Percentiles rank a stretch among this genome's conserved stretches.
These are phyloP conservation scores for Colletotrichum tropicale DNA, from an alignment of 2,329 filamentous ascomycete genomes.

Conservation along the genomic window DNA sequence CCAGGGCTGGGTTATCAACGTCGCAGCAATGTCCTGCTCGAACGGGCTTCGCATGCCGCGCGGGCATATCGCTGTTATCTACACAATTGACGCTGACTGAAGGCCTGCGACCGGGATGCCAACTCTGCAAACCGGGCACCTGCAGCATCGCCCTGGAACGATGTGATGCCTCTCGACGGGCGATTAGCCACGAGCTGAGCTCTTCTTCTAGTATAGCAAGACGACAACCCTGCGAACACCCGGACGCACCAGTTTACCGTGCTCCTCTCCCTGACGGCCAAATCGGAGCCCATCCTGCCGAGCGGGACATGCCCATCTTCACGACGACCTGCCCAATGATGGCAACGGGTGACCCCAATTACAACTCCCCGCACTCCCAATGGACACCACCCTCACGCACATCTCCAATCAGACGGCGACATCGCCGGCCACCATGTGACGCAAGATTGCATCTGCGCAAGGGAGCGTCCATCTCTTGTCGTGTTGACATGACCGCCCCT, in stretches of 20 bases:
- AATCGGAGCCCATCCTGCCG: slow-evolving; percentile 5
- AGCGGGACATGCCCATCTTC: neutral
- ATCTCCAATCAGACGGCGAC: slow-evolving; percentile 9
- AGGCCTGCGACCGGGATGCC: neutral
- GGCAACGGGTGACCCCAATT: neutral
- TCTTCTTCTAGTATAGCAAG: neutral
- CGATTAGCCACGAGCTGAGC: neutral
- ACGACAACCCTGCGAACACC: neutral
- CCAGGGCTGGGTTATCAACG: neutral
- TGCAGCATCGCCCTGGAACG: neutral
- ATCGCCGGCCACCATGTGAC: slow-evolving; percentile 18
- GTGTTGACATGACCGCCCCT: neutral
- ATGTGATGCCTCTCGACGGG: neutral
- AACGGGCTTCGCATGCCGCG: neutral
- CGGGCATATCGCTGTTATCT: neutral
- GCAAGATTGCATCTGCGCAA: slow-evolving; percentile 12
- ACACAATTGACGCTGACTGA: neutral
- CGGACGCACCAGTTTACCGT: neutral
- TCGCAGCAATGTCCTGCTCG: neutral
- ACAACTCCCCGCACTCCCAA: slow-evolving; percentile 16
- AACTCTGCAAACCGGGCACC: neutral
- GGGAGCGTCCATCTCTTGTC: neutral
- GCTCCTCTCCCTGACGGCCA: neutral
- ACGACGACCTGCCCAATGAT: neutral
- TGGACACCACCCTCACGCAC: neutral